Base-by-base conservation (phyloP, 306 rosid genomes). In the Echinosophora koreensis region DNA sequence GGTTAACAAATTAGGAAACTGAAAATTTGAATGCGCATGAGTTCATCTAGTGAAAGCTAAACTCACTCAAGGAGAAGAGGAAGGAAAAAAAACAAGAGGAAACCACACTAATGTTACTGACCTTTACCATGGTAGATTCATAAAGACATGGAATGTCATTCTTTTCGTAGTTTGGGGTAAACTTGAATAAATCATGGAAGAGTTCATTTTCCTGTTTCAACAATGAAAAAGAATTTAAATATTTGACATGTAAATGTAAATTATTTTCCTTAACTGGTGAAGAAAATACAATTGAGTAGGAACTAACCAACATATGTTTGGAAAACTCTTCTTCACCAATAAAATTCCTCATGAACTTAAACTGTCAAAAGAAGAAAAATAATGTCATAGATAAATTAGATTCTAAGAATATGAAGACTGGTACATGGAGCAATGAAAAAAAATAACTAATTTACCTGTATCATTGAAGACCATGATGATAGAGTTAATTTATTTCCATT, bases 141-240 rank as follows among this genome's bases (percentile, higher is more conserved):
- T 82, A 85, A n/a, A 85, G 57, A 5, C 8, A 66, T 69, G 83
- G 15, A 60, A 8, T 14, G 22, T 62, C 44, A n/a, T 13, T 2
- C n/a, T 51, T 9, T 17, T 5, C 37, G 51, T 49, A 4, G 0
- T 3, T 50, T 39, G 80, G 77, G 32, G n/a, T 54, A 37, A 74
- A 82, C 22, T 71, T 61, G 12, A 83, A 83, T 32, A 67, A 46
- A 54, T 32, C 3, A 30, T 83, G 87, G 11, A 86, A 68, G 39
- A 79, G 49, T 60, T 76, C 76, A 68, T 80, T 86, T 80, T 32
- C 80, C 89, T 86, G 72, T 60, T 66, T 41, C 35, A 66, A 61
- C 6, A 15, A 14, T 55, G 14, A 32, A 42, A 67, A 70, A 4
- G n/a, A 77, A 49, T 4, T 32, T 52, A 18, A 10, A 62, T 57